Evolutionary conservation across 768 basidiomycete genomes (phyloP).

Genomic region (Albatrellus ellisii): DNA sequence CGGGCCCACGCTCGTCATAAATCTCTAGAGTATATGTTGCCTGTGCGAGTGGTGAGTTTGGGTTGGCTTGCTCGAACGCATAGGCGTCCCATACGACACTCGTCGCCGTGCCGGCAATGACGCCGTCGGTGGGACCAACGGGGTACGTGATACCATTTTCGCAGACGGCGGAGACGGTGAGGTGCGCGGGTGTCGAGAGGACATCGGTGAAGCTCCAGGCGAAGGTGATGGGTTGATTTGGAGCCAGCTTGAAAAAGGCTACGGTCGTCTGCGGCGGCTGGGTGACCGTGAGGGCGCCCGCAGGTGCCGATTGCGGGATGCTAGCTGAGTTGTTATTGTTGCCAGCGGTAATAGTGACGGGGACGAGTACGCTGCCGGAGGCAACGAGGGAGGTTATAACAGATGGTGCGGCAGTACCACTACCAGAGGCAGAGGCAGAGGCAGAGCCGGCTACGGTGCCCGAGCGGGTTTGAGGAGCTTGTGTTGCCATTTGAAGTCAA

Average conservation of each 20-base stretch:
- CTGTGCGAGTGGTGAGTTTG: conserved; percentile 57
- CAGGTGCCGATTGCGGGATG: conserved; percentile 40
- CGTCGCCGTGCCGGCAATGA: conserved; percentile 60
- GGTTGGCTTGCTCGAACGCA: conserved; percentile 50
- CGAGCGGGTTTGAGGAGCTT: too few relatives aligned
- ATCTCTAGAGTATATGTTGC: conserved; percentile 70
- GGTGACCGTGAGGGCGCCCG: conserved; percentile 60
- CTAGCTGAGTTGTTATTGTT: not conserved
- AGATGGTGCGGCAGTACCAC: too few relatives aligned
- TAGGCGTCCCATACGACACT: conserved; percentile 71
- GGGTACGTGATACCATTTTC: conserved; percentile 85
- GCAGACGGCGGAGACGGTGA: conserved; percentile 75
- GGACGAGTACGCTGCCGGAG: too few relatives aligned
- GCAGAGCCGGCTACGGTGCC: too few relatives aligned
- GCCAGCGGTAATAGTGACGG: too few relatives aligned
- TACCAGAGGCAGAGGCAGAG: too few relatives aligned
- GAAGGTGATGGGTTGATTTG: conserved; percentile 63
- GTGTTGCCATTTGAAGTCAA: too few relatives aligned
- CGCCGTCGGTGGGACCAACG: conserved; percentile 65
- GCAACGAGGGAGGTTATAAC: too few relatives aligned
- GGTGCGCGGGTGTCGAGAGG: conserved; percentile 50
- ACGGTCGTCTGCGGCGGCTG: conserved; percentile 72
- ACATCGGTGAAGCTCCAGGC: conserved; percentile 84
- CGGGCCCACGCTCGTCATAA: conserved; percentile 69
- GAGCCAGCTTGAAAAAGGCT: conserved; percentile 83